Base-by-base conservation (phyloP, 1,284 basidiomycete genomes). In the Apiotrichum porosum region DNA sequence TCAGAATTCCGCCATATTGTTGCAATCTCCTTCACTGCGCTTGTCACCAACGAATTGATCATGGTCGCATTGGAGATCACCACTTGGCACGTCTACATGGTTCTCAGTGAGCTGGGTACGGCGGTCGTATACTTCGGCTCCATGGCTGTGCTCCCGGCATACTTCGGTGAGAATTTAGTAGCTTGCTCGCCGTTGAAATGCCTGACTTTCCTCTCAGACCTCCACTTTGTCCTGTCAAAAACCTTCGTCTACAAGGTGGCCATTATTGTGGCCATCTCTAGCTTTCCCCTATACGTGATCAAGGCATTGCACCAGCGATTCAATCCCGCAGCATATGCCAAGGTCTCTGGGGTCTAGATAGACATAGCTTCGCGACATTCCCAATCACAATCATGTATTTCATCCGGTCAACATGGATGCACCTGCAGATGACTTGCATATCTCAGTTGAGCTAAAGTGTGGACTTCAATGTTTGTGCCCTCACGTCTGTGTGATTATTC, bases 51-150 rank as follows among this genome's bases (percentile, higher is more conserved):
- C 72, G 95, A 99, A 69, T 80, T 99, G 42, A 92, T 98, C 74
- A 99, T 99, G 95, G 95, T 98, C 34, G 92, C 91, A 0, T 72
- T 97, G 54, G 92, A 97, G 73, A 93, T 97, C 54, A 97, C 93
- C 1, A 97, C 89, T 52, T 98, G 93, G 94, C 95, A 99, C 73
- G 67, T 83, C 8, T 97, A 97, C 74, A 98, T 98, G 95, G 81
- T 95, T 42, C 77, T 97, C 30, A 86, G 89, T 4, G 91, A 97
- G 69, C 76, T 98, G 30, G 85, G 84, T 19, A 97, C 94, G 0
- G 79, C 95, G 17, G 75, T 86, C 51, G 79, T 98, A 55, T 99
- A 98, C 68, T 83, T 88, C 47, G 78, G 89, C 44, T 94, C 89
- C 68, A 97, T 99, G 62, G 83, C 84, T 0, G 90, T 99, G 70